Base-by-base conservation (phyloP, 2,329 filamentous ascomycete genomes). In the Ophiobolus disseminans region DNA sequence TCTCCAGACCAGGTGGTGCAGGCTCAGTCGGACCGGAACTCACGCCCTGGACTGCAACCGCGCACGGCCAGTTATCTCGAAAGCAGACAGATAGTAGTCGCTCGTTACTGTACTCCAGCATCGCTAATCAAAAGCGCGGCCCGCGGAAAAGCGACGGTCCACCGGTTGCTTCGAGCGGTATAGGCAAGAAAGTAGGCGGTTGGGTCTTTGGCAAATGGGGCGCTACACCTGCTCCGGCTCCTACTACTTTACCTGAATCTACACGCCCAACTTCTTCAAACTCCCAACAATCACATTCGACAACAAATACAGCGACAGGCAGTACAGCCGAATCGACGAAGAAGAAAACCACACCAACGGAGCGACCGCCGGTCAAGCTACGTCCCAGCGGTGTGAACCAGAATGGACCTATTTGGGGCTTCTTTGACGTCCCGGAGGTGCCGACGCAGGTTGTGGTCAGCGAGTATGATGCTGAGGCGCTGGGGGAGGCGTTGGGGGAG, bases 151-250 rank as follows among this genome's bases (percentile, higher is more conserved):
- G 53, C 44, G 53, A 63, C 21, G 52, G 45, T 1, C 53, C 44
- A 9, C 22, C 35, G 3, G 4, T 45, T 9, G 32, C 43, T 4
- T 6, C 53, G 10, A 66, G 59, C 63, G 65, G 68, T 40, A 45
- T 56, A 35, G 64, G 79, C 21, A 78, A 80, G 48, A 83, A 80
- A 50, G 75, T 86, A n/a, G 84, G 85, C 3, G 84, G 84, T 4
- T 88, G 85, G 86, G 80, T 87, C 7, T 80, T 82, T 45, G 82
- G 84, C 2, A 80, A 80, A 58, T 88, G 85, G 85, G 84, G 83
- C 17, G 75, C 78, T 14, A 77, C 79, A 4, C 81, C 83, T 3
- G 63, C 74, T 9, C 71, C 83, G 3, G 62, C 74, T 10, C 70
- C 76, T 50, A 26, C 41, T 5, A 30, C 40, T 5, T 5, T 14